Conservation (phyloP, 768 basidiomycete species). For the Xerocomus spinulosus region DNA sequence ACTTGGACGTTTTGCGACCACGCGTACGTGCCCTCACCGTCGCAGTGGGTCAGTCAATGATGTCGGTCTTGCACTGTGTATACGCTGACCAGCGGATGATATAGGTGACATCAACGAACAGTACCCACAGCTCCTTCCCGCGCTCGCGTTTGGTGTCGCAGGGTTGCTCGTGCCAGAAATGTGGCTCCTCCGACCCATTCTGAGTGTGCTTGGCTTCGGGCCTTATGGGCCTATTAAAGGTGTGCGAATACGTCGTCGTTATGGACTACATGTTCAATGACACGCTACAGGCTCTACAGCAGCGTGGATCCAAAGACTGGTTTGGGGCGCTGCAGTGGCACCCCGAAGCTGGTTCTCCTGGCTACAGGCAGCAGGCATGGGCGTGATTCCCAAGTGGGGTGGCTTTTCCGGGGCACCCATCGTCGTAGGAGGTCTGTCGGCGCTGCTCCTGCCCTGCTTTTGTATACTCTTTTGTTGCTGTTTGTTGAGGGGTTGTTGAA, state of each 20-base stretch:
- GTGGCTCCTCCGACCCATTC: conserved; percentile 14
- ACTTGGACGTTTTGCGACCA: conserved; percentile 5
- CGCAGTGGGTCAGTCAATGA: conserved; percentile 5
- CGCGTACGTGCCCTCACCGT: conserved; percentile 5
- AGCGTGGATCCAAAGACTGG: conserved; percentile 3
- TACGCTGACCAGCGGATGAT: neutral
- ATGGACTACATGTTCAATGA: neutral
- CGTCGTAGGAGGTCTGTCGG: neutral
- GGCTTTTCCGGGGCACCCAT: neutral
- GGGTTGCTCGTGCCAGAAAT: conserved; percentile 8
- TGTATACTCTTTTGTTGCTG: neutral
- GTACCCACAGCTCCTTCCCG: conserved; percentile 3
- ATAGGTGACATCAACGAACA: conserved; percentile 13
- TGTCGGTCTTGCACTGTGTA: too few species aligned
- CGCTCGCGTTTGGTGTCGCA: conserved; percentile 1
- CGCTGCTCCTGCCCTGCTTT: neutral
- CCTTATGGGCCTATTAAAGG: conserved; percentile 13
- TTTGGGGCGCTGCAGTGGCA: conserved; percentile 7
- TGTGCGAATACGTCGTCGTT: neutral
- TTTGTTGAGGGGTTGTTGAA: too few species aligned
- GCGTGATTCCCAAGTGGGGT: conserved; percentile 4
- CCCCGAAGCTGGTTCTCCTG: conserved; percentile 9
- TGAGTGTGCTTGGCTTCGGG: conserved; percentile 14
- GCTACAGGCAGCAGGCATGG: conserved; percentile 15
- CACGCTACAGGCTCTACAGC: conserved; percentile 9